Base-by-base conservation (phyloP, 2,329 filamentous ascomycete genomes). In the Fusarium sp. region DNA sequence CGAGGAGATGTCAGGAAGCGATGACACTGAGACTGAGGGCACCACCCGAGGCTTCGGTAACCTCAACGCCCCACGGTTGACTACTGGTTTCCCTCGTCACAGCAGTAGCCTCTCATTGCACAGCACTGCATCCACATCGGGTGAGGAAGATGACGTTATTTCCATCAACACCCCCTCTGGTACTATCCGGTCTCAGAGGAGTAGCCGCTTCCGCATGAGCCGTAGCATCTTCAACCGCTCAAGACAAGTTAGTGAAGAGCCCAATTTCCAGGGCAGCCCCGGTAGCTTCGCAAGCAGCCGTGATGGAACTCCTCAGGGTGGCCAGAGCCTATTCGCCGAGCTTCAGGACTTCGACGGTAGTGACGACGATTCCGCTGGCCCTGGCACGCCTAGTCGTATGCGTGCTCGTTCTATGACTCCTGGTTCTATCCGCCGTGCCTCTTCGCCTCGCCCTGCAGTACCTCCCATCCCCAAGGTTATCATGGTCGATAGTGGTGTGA, bases 1-100 rank as follows among this genome's bases (percentile, higher is more conserved):
- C 17, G 96, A 98, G 72, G 92, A 93, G 22, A 80, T 89, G 52
- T 86, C 86, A 17, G 94, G 90, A 74, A 91, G 89, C 57, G 93
- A 93, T 70, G 95, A 97, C 80, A 98, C 94, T 1, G 96, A 98
- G 80, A 98, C 94, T 4, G 95, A 97, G 77, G 86, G 84, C 55
- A 83, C 80, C 4, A 80, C 82, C 5, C 82, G 80, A 71, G 82
- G 80, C 26, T 78, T 81, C 39, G 79, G 79, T 35, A 78, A 76
- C 26, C 80, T 82, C 68, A 81, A 75, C 32, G 78, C 81, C 6
- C 81, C 82, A 6, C 79, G 75, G 49, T 74, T 84, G 30, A 77
- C 83, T 14, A 77, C 79, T 14, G 71, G 71, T 11, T 62, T 79
- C 33, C 62, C 71, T 44, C 75, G 77, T 53, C 84, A 86, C 65